Conservation (phyloP, 495 filamentous ascomycete genomes). For the Chlorociboria aeruginascens region DNA sequence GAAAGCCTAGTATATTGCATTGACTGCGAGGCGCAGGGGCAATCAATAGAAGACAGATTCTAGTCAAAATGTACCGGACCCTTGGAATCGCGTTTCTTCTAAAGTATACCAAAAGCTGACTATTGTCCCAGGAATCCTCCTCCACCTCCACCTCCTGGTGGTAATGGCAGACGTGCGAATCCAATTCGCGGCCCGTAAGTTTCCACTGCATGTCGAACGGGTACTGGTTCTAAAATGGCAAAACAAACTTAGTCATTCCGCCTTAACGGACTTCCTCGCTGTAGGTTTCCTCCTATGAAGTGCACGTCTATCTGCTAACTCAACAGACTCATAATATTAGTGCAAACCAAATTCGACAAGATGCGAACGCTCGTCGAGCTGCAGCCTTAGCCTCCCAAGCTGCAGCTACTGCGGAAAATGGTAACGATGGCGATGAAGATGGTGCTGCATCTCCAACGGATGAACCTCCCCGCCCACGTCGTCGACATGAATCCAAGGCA, state of each 20-base stretch:
- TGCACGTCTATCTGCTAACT: slow-evolving; percentile 2
- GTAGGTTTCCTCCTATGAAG: slow-evolving; percentile 29
- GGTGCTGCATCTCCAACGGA: slow-evolving; percentile 25
- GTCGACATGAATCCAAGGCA: slow-evolving; percentile 17
- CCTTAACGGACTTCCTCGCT: slow-evolving; percentile 71
- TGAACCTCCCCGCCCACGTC: slow-evolving; percentile 14
- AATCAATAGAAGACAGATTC: not conserved
- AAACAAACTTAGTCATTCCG: slow-evolving; percentile 38
- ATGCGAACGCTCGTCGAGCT: slow-evolving; percentile 41
- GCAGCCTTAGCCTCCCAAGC: slow-evolving; percentile 26
- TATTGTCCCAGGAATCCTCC: slow-evolving; percentile 3
- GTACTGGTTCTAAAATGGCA: too few relatives aligned
- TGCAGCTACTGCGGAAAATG: slow-evolving; percentile 2
- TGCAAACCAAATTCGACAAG: slow-evolving; percentile 60
- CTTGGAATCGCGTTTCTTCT: too few relatives aligned
- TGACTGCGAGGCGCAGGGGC: too few relatives aligned
- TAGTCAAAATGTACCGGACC: not conserved
- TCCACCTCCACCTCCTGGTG: slow-evolving; percentile 1
- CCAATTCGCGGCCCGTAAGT: slow-evolving; percentile 52
- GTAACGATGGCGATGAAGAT: slow-evolving; percentile 6
- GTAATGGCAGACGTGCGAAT: not conserved
- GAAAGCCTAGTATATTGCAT: not conserved
- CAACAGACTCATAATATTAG: slow-evolving; percentile 75
- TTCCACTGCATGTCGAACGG: not conserved
- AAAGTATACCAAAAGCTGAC: not conserved